These are phyloP conservation scores for Clonostachys rhizophaga DNA, from an alignment of 2,329 filamentous ascomycete genomes.

Conservation along the genomic window DNA sequence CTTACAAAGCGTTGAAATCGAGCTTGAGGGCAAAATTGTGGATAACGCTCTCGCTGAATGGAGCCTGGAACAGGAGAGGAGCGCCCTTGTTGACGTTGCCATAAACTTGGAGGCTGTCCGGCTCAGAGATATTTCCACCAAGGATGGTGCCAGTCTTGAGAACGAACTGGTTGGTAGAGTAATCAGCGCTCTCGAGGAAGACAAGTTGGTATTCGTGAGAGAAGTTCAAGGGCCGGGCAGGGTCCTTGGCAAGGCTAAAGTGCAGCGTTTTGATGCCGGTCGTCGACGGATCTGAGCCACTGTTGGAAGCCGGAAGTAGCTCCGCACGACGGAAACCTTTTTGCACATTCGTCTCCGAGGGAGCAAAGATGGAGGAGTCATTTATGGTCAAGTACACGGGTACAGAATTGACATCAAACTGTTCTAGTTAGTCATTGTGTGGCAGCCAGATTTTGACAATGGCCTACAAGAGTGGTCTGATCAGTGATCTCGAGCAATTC, in stretches of 20 bases:
- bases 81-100: slow-evolving; percentile 38
- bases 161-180: slow-evolving; percentile 44
- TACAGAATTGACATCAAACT: slow-evolving; percentile 37
- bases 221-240: slow-evolving; percentile 45
- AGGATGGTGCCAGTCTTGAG: slow-evolving; percentile 52
- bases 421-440: slow-evolving; percentile 8
- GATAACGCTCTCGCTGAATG: slow-evolving; percentile 45
- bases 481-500: slow-evolving; percentile 39
- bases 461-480: slow-evolving; percentile 26
- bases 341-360: slow-evolving; percentile 41
- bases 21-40: slow-evolving; percentile 59
- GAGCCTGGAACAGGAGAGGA: slow-evolving; percentile 39
- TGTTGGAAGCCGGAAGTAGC: slow-evolving; percentile 44
- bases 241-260: slow-evolving; percentile 52
- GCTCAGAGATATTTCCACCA: slow-evolving; percentile 22
- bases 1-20: slow-evolving; percentile 40
- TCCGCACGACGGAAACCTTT: slow-evolving; percentile 57
- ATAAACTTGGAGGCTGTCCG: slow-evolving; percentile 38
- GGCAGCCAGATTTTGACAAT: slow-evolving; percentile 4
- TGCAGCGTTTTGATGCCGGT: slow-evolving; percentile 56
- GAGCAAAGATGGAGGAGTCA: slow-evolving; percentile 56
- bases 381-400: slow-evolving; percentile 50
- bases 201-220: slow-evolving; percentile 57
- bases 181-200: slow-evolving; percentile 41
- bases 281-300: slow-evolving; percentile 44